Evolutionary conservation across 768 basidiomycete species (phyloP), one percentile per base, ranked within the genome.

Genomic region (Pleurotus cornucopiae): DNA sequence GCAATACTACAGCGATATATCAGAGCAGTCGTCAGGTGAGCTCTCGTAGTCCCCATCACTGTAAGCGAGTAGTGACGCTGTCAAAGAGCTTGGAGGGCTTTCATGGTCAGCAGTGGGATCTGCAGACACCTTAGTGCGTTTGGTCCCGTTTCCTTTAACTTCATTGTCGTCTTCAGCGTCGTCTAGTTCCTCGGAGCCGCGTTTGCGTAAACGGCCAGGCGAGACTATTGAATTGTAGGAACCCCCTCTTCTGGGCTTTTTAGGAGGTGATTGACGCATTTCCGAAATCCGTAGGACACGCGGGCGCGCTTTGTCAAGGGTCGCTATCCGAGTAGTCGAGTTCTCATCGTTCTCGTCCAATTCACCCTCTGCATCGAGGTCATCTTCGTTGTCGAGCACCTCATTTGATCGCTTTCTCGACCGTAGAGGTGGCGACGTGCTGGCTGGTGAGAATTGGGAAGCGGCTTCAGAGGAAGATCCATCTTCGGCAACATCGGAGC

Each of bases 161-260:
- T 18, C 48, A 12, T 18, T 46, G 25, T 58, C 59, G 6, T 62
- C 61, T 9, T 54, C 61, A 3, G 49, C 58, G 18, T 64, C 66
- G 3, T 56, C 75, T 18, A 81, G 67, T 60, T 82, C 80, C 58
- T 80, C 80, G 30, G 80, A 82, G 37, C 76, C 74, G 18, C 80
- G 73, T 58, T 82, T 82, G 56, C 73, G 68, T 61, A 73, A 64
- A 16, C 73, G 67, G 14, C 62, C 59, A 34, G 64, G 45, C 14
- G 48, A 49, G 16, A 18, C 23, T 53, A 40, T 14, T 23, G 43
- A 21, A 44, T 21, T 44, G 14, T 16, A 16, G 43, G 43, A 44
- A 14, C 14, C 46, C 13, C 41, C 41, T 21, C 41, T 18, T 43
- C 52, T 49, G 30, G 34, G 34, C 16, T 38, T 46, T 55, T 40